A percentile compares a stretch with the other conserved stretches of the same genome.
phyloP scores from a whole-genome alignment of 495 filamentous ascomycete species.

The Extremus antarcticus region DNA sequence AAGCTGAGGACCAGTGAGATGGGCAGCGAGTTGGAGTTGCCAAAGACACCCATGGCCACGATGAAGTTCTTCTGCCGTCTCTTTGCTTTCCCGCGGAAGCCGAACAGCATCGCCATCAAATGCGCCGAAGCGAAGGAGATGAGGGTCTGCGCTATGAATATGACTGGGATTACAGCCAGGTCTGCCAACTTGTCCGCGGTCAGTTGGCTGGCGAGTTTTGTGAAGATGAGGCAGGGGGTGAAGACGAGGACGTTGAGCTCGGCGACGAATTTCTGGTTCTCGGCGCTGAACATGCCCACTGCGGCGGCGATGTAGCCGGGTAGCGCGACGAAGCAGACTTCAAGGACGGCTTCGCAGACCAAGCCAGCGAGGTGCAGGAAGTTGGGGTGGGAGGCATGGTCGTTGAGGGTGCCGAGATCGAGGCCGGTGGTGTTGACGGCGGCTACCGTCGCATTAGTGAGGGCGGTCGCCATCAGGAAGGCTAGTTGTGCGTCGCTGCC shows the following conservation, averaged over 20 bases:
- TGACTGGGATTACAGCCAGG: conserved; percentile 83
- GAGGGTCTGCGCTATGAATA: conserved; percentile 76
- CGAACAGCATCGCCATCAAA: conserved; percentile 56
- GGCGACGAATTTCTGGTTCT: conserved; percentile 89
- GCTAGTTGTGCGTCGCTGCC: conserved; percentile 2
- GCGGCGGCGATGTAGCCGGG: conserved; percentile 91
- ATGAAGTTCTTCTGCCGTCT: conserved; percentile 76
- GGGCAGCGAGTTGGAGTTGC: conserved; percentile 94
- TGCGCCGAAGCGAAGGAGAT: conserved; percentile 72
- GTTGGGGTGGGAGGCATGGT: conserved; percentile 40
- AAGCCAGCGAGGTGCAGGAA: conserved; percentile 69
- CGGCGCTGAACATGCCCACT: conserved; percentile 82
- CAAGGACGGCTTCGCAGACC: conserved; percentile 91
- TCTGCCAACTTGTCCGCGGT: conserved; percentile 82
- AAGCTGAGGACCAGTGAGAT: conserved; percentile 93
- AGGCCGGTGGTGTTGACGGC: not conserved
- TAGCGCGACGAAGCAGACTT: conserved; percentile 88
- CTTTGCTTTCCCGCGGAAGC: conserved; percentile 52
- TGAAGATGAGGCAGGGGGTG: conserved; percentile 95
- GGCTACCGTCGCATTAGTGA: not conserved
- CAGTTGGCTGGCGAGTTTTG: conserved; percentile 90
- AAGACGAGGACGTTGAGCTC: conserved; percentile 91
- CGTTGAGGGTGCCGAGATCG: not conserved
- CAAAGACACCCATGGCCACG: conserved; percentile 94
- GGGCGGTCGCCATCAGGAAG: not conserved